Conservation (phyloP, 805 yeast genomes). For the Clavispora phyllophila region DNA sequence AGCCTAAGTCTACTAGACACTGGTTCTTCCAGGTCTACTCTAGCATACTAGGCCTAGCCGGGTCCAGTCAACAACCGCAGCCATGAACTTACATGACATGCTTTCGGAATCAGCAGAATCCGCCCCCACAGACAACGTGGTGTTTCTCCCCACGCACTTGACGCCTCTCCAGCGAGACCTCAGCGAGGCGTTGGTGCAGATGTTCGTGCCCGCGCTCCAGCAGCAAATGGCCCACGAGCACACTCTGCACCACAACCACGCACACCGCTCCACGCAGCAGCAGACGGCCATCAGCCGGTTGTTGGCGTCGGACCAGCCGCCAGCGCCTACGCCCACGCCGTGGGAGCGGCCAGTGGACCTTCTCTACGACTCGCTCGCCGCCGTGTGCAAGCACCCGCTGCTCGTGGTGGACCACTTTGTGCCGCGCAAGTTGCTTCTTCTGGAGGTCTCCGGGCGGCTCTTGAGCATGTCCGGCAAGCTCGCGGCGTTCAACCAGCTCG, state of each 20-base stretch:
- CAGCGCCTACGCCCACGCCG: background rate
- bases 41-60: too few relatives aligned
- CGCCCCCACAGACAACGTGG: conserved; percentile 16
- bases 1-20: too few relatives aligned
- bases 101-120: too few relatives aligned
- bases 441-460: conserved; percentile 58
- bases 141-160: conserved; percentile 31
- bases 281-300: conserved; percentile 30
- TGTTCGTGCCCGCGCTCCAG: conserved; percentile 23
- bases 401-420: conserved; percentile 72
- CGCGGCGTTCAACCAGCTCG: conserved; percentile 45
- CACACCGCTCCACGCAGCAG: too few relatives aligned
- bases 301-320: conserved; percentile 13
- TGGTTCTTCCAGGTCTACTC: too few relatives aligned
- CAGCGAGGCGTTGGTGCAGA: conserved; percentile 26
- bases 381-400: conserved; percentile 63
- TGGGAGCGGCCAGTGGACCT: conserved; percentile 23
- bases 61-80: too few relatives aligned
- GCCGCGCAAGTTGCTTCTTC: conserved; percentile 61
- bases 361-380: conserved; percentile 41
- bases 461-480: conserved; percentile 57
- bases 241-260: conserved; percentile 5
- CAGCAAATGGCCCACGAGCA: conserved; percentile 15
- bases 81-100: conserved; percentile 38
- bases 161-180: conserved; percentile 32